phyloP scores from a whole-genome alignment of 2,329 filamentous ascomycete genomes.

The Epichloe gansuensis region DNA sequence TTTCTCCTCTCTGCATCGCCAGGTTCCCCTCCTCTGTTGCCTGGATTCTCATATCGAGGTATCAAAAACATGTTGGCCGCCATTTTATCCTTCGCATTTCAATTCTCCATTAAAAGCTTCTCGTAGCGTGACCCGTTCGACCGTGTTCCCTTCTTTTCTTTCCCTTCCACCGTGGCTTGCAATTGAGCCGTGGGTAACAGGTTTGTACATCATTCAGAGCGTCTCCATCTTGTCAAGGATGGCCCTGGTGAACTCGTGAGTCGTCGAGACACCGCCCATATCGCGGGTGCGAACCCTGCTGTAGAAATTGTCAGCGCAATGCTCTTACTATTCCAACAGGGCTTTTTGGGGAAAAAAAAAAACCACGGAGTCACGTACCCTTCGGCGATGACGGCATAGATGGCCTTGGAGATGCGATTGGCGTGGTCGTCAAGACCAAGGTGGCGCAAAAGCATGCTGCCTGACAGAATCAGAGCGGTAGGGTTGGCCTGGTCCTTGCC shows the following conservation, averaged over 20 bases:
- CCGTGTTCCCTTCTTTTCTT: not conserved
- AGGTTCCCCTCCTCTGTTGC: not conserved
- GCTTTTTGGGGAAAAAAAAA: not conserved
- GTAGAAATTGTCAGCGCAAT: conserved; percentile 26
- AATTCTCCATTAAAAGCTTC: not conserved
- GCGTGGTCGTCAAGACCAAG: conserved; percentile 95
- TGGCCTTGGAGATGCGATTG: conserved; percentile 89
- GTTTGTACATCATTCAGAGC: conserved; percentile 31
- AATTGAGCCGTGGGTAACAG: not conserved
- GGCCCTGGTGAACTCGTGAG: conserved; percentile 88
- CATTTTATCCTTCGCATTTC: not conserved
- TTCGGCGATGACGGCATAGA: conserved; percentile 69
- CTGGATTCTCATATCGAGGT: not conserved
- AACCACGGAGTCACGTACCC: conserved; percentile 46
- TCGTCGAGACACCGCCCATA: conserved; percentile 85
- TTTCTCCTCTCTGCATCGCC: not conserved
- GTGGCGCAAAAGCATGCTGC: conserved; percentile 94
- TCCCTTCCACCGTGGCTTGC: not conserved
- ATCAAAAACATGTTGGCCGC: conserved; percentile 1
- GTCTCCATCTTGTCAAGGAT: conserved; percentile 93
- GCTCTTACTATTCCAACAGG: not conserved
- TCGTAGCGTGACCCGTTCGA: not conserved
- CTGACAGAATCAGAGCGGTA: conserved; percentile 85
- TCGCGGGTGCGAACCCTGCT: conserved; percentile 84
- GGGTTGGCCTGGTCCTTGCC: conserved; percentile 99